A percentile compares a stretch with the other conserved stretches of the same genome.
phyloP scores from a whole-genome alignment of 2,329 filamentous ascomycete genomes.

The Apiospora arundinis region DNA sequence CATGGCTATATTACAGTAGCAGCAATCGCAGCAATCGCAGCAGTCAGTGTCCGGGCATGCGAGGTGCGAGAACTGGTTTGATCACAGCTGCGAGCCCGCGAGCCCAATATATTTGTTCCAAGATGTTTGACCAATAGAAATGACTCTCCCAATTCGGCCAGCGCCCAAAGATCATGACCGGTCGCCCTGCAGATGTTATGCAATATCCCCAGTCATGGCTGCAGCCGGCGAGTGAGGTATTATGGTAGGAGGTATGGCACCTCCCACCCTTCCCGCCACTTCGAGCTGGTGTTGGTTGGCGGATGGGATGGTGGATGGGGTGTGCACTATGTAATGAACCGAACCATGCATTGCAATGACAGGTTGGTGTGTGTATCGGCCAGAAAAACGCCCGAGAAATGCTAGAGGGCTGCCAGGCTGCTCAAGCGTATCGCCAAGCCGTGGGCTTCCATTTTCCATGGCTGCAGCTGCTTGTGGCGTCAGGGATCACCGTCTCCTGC shows the following conservation, averaged over 20 bases:
- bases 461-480: background rate
- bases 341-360: slow-evolving; percentile 7
- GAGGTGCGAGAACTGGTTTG: too few species aligned
- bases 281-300: background rate
- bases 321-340: slow-evolving; percentile 6
- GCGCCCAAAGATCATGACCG: background rate
- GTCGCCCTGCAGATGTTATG: slow-evolving; percentile 12
- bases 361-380: slow-evolving; percentile 10
- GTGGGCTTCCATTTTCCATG: background rate
- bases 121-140: background rate
- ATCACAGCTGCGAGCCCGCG: too few species aligned
- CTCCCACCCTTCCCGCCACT: background rate
- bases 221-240: slow-evolving; percentile 2
- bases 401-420: background rate
- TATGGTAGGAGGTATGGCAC: background rate
- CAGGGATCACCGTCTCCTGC: background rate
- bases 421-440: background rate
- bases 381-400: slow-evolving; percentile 13
- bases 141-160: background rate
- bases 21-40: background rate
- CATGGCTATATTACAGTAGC: background rate
- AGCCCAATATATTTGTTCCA: too few species aligned
- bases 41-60: too few species aligned
- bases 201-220: slow-evolving; percentile 4
- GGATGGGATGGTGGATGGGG: slow-evolving; percentile 12